Conservation (phyloP, 768 basidiomycete species). For the Pholiota conissans region DNA sequence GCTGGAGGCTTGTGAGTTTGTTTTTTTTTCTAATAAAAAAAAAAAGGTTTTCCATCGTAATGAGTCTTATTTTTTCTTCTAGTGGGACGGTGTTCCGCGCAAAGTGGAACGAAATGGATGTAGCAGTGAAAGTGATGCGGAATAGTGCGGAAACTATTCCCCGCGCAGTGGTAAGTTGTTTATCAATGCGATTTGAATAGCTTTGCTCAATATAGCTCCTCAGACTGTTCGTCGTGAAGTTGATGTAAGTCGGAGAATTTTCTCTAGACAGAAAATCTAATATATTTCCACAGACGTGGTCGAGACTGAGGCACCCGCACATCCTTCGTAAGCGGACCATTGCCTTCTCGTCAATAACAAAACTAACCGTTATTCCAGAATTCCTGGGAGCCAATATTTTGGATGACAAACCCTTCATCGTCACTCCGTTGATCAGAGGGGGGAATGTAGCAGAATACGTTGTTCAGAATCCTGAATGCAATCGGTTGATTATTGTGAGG, state of each 20-base stretch:
- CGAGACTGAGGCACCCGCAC: conserved; percentile 19
- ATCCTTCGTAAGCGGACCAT: conserved; percentile 18
- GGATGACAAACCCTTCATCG: conserved; percentile 25
- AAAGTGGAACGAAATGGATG: conserved; percentile 23
- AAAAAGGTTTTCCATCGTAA: not conserved
- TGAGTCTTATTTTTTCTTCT: not conserved
- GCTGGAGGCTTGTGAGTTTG: conserved; percentile 25
- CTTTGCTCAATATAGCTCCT: not conserved
- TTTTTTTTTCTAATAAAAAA: no score
- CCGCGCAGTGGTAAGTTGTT: conserved; percentile 9
- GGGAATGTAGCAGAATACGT: conserved; percentile 22
- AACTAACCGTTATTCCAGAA: conserved; percentile 11
- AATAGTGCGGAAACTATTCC: conserved; percentile 13
- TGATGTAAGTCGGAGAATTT: not conserved
- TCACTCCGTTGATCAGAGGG: conserved; percentile 23
- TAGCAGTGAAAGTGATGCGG: conserved; percentile 23
- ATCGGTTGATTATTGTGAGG: conserved; percentile 22
- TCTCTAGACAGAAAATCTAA: not conserved
- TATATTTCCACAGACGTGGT: conserved; percentile 17
- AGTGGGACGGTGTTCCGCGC: conserved; percentile 22
- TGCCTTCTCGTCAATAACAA: not conserved
- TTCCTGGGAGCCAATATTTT: conserved; percentile 26
- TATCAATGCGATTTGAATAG: not conserved
- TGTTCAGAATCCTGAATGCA: conserved; percentile 13
- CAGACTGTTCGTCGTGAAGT: conserved; percentile 8